Conservation (phyloP, 148 eudicot genomes). For the Rhododendron ferrugineum region DNA sequence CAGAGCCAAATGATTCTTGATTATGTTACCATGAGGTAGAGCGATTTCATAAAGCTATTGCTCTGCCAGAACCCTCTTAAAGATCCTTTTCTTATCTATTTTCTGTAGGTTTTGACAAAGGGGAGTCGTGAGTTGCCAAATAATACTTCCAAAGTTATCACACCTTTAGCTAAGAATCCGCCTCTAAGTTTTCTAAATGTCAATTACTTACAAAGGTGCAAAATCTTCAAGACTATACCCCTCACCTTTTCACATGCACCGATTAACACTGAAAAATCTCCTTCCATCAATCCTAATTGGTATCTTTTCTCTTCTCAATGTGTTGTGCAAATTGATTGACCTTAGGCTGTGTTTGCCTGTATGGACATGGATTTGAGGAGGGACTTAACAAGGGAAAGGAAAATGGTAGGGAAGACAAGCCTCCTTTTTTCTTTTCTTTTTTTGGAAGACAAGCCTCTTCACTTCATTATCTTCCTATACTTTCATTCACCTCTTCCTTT, state of each 20-base stretch:
- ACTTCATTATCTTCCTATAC: not conserved
- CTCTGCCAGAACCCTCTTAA: slow-evolving; percentile 3
- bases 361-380: not conserved
- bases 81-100: not conserved
- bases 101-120: not conserved
- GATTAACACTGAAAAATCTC: not conserved
- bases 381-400: not conserved
- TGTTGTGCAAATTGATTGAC: not conserved
- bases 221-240: not conserved
- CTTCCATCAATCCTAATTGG: not conserved
- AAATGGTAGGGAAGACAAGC: not conserved
- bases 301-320: not conserved
- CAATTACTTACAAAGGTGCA: not conserved
- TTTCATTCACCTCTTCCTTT: not conserved
- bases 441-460: not conserved
- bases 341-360: not conserved
- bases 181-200: not conserved
- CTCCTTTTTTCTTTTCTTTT: not conserved
- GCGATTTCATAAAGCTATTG: not conserved
- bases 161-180: not conserved
- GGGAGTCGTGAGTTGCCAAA: not conserved
- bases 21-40: not conserved
- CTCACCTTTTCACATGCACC: not conserved
- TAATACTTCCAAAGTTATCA: not conserved
- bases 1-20: not conserved